phyloP scores from a whole-genome alignment of 257 asterid genomes.

The Solanum corneliomulleri region DNA sequence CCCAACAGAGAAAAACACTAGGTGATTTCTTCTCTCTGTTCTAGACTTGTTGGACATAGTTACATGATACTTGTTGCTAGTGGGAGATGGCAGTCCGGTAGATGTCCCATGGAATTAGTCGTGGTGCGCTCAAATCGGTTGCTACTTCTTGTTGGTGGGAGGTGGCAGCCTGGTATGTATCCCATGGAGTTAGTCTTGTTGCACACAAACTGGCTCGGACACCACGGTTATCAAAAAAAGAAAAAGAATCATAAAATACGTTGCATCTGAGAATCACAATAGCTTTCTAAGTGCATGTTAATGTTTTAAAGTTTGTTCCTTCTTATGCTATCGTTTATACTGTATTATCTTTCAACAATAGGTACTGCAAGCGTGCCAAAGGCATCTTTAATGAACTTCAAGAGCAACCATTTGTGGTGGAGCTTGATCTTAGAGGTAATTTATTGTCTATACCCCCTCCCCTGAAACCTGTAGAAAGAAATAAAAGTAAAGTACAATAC shows the following conservation, averaged over 20 bases:
- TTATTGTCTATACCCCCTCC: background rate
- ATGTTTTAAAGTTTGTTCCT: background rate
- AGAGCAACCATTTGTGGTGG: conserved; percentile 81
- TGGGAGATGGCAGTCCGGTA: background rate
- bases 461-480: background rate
- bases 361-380: conserved; percentile 70
- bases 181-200: background rate
- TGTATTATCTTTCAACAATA: conserved; percentile 12
- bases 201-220: background rate
- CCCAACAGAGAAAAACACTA: background rate
- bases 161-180: background rate
- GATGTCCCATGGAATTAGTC: background rate
- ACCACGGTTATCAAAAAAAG: background rate
- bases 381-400: conserved; percentile 53
- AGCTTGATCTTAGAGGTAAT: conserved; percentile 93
- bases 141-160: background rate
- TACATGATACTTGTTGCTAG: background rate
- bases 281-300: background rate
- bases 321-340: background rate
- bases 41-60: background rate
- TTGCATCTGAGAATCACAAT: background rate
- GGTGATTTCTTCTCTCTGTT: background rate
- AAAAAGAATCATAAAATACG: background rate
- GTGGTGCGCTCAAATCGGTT: background rate
- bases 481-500: background rate